Conservation (phyloP, 1,139 yeast species). For the Eremothecium sinecaudum region DNA sequence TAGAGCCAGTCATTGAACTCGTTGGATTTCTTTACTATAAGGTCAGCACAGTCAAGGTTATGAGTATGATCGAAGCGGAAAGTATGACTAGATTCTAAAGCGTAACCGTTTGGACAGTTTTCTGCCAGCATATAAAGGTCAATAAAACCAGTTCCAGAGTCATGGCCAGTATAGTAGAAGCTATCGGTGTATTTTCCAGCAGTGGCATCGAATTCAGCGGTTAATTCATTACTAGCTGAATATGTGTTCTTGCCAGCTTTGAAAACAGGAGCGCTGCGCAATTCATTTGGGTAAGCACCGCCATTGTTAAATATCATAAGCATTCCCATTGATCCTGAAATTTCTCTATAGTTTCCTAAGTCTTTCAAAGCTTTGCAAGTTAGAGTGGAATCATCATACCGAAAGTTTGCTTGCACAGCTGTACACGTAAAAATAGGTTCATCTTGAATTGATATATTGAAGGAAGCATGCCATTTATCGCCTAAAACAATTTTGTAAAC, state of each 20-base stretch:
- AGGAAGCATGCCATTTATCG: conserved; percentile 12
- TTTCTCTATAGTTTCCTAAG: conserved; percentile 15
- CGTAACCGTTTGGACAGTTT: conserved; percentile 26
- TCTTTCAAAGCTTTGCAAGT: conserved; percentile 24
- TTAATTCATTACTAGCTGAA: conserved; percentile 16
- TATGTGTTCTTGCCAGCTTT: conserved; percentile 21
- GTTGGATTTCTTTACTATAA: conserved; percentile 23
- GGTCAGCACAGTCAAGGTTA: conserved; percentile 24
- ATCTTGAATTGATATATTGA: conserved; percentile 18
- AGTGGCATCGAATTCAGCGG: conserved; percentile 25
- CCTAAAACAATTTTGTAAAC: conserved; percentile 31
- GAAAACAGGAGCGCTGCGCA: conserved; percentile 25
- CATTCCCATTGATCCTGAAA: conserved; percentile 26
- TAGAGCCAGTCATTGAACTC: conserved; percentile 30
- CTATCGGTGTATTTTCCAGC: conserved; percentile 14
- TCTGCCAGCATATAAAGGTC: conserved; percentile 31
- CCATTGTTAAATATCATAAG: conserved; percentile 30
- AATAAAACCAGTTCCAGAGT: conserved; percentile 27
- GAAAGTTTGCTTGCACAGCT: conserved; percentile 30
- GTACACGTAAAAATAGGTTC: conserved; percentile 26
- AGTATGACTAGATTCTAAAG: conserved; percentile 23
- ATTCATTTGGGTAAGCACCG: conserved; percentile 27
- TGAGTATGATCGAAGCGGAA: conserved; percentile 22
- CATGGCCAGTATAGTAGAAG: conserved; percentile 22
- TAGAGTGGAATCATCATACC: conserved; percentile 22